Base-by-base conservation (phyloP, 1,284 basidiomycete species). In the Marasmius oreades region DNA sequence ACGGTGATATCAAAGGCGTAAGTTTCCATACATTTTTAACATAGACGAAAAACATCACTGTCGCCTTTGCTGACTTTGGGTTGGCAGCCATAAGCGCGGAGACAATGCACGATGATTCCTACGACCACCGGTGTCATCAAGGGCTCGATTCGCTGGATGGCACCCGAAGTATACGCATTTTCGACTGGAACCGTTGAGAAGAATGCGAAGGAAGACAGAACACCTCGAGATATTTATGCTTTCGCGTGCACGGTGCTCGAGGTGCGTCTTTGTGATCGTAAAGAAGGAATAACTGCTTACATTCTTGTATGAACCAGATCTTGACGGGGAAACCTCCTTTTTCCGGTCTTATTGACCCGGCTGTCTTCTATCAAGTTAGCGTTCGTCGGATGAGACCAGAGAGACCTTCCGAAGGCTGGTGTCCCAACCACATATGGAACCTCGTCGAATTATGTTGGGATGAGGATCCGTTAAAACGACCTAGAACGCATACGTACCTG, bases 1-100 rank as follows among this genome's bases (percentile, higher is more conserved):
- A 56, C 18, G 55, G 50, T 20, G 55, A 57, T 28, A 37, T 57
- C 33, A 57, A 53, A 42, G 55, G 55, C 7, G 55, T 57, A n/a
- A n/a, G 50, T 46, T 3, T 42, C 26, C 31, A 33, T 16, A 31
- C 28, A 12, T 23, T n/a, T 28, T 23, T n/a, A 23, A 14, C 12
- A 4, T 33, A 52, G 28, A 16, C 28, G 51, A 44, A 16, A 22
- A 53, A 16, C 24, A 18, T 18, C 16, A 43, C 12, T 53, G 51
- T 28, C 37, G 14, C 23, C 24, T n/a, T 53, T 5, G 39, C 51
- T 2, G 51, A 53, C 24, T 53, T 53, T 23, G 51, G 51, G 7
- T 16, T 53, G 2, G 42, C 55, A 24, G 26, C 34, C 1, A 33
- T 56, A 22, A 43, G 36, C 23, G 50, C 46, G 3, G 36, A 53